These are phyloP conservation scores for Crotalaria pallida DNA, from an alignment of 306 rosid species.

Conservation along the genomic window DNA sequence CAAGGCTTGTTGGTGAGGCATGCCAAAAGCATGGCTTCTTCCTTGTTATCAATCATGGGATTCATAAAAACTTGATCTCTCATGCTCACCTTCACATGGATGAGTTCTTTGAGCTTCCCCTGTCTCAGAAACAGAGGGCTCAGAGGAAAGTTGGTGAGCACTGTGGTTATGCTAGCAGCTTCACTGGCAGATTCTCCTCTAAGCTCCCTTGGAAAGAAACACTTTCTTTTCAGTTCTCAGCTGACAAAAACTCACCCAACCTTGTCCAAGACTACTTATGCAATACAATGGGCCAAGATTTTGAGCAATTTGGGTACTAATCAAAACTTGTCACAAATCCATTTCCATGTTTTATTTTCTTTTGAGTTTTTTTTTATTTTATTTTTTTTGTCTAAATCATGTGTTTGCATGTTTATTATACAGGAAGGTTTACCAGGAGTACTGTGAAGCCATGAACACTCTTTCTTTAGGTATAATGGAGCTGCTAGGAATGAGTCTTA, in stretches of 20 bases:
- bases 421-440: slow-evolving; percentile 72
- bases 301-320: slow-evolving; percentile 65
- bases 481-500: slow-evolving; percentile 85
- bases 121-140: slow-evolving; percentile 74
- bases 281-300: slow-evolving; percentile 57
- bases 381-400: too few species aligned
- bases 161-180: slow-evolving; percentile 98
- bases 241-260: slow-evolving; percentile 15
- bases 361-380: too few species aligned
- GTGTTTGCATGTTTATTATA: not conserved
- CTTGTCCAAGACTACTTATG: slow-evolving; percentile 48
- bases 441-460: slow-evolving; percentile 76
- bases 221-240: slow-evolving; percentile 62
- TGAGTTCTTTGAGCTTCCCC: slow-evolving; percentile 68
- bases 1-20: slow-evolving; percentile 59
- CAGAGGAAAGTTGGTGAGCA: slow-evolving; percentile 79
- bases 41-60: slow-evolving; percentile 81
- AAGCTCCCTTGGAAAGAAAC: slow-evolving; percentile 98
- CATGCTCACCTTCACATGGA: slow-evolving; percentile 68
- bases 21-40: slow-evolving; percentile 88
- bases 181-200: slow-evolving; percentile 82
- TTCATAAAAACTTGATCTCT: slow-evolving; percentile 42
- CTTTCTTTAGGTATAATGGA: slow-evolving; percentile 93
- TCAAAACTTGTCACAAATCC: not conserved
- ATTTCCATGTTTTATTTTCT: too few species aligned